Evolutionary conservation across 345 rosid species (phyloP), one percentile per base, ranked within the genome.

Genomic region (Zanthoxylum bungeanum): DNA sequence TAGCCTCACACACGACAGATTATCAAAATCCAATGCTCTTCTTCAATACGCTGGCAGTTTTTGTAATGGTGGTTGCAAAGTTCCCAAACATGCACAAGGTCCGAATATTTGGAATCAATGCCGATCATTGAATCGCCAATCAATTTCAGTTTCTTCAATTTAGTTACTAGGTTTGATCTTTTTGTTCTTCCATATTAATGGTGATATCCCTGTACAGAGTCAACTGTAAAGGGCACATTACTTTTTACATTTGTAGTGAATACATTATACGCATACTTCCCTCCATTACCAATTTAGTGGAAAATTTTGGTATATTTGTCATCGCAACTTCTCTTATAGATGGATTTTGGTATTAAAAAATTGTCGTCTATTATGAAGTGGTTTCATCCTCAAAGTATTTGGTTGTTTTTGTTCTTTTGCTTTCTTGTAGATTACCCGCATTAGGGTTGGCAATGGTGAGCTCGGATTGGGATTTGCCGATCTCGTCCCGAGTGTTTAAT

Each of bases 41-140:
- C 64, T 75, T 91, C 53, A 87, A 91, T 81, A 87, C 93, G 0
- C 69, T 87, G 49, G 97, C 92, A 5, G 89, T 89, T 21, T 67
- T 86, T 27, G 84, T 91, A 16, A 86, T 89, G 67, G 97, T 91
- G 12, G 83, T 89, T 5, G 97, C 97, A 0, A 91, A 91, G 82
- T 91, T 89, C 78, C 93, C 91, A 0, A 86, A 91, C 80, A 91
- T 91, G 97, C 93, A 91, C 84, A 89, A 87, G 83, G 93, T 91
- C 76, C 93, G 97, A 22, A 89, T 91, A 63, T 91, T 91, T 68
- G 97, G 97, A 53, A 91, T 91, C 77, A 91, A 91, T 61, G 93
- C 78, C 11, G 97, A 88, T 63, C 84, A 49, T 57, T 87, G 84
- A 91, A 44, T 63, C 52, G 9, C 59, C 2, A 30, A 68, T 40